Evolutionary conservation across 805 yeast genomes (phyloP).

Genomic region (Blastobotrys americana): DNA sequence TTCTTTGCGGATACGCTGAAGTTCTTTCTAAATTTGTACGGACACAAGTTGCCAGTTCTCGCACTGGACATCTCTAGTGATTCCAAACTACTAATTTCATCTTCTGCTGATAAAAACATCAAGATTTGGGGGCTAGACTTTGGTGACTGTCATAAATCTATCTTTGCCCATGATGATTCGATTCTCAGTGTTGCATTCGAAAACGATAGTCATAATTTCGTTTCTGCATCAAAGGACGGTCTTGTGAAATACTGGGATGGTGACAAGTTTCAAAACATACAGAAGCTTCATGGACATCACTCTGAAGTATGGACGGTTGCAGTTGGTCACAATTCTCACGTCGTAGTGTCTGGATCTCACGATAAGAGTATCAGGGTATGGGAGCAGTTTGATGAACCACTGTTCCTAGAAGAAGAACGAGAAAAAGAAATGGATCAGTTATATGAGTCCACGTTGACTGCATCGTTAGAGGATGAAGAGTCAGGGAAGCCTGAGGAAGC

Average conservation of each 20-base stretch:
- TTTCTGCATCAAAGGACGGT: conserved; percentile 85
- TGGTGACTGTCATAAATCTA: conserved; percentile 96
- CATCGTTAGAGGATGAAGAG: conserved; percentile 56
- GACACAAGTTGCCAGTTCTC: conserved; percentile 92
- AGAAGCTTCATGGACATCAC: conserved; percentile 78
- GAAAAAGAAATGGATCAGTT: conserved; percentile 92
- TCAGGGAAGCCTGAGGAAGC: conserved; percentile 32
- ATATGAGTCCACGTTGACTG: conserved; percentile 73
- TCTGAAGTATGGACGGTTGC: conserved; percentile 91
- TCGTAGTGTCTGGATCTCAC: conserved; percentile 77
- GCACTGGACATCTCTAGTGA: conserved; percentile 88
- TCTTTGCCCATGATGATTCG: conserved; percentile 95
- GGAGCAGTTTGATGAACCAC: conserved; percentile 89
- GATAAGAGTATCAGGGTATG: conserved; percentile 92
- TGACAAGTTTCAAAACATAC: conserved; percentile 89
- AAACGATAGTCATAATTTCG: conserved; percentile 81
- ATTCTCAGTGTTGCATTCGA: conserved; percentile 82
- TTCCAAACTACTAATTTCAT: conserved; percentile 78
- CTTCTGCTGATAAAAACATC: conserved; percentile 95
- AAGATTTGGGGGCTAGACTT: conserved; percentile 98
- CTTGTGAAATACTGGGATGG: conserved; percentile 97
- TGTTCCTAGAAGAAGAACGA: conserved; percentile 93
- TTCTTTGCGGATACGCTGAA: conserved; percentile 82
- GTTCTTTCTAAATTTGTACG: conserved; percentile 82
- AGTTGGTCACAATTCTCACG: conserved; percentile 59